Evolutionary conservation across 2,329 filamentous ascomycete species (phyloP), one percentile per base, ranked within the genome.

Genomic region (Monosporascus sp.): DNA sequence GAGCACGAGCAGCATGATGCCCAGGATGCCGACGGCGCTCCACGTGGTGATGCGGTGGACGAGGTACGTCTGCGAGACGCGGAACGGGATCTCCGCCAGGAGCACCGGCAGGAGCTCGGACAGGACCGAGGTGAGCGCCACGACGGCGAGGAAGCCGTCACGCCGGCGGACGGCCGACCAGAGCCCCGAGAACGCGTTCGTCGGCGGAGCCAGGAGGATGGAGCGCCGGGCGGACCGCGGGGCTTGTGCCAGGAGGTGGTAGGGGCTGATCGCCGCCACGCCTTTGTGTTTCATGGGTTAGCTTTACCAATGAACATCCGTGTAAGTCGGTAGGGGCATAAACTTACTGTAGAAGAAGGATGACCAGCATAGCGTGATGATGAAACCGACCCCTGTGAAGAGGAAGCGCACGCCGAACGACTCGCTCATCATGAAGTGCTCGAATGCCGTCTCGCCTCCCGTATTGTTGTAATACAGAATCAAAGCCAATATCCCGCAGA

Each of bases 401-500:
- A 76, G 57, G 37, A 74, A 73, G 9, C 67, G 62, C 3, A 72
- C 68, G 0, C 72, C 72, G 38, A 74, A 73, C 1, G 64, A 64
- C 50, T 73, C 63, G 37, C 66, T 65, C 50, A 69, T 66, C 68
- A 76, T 75, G 52, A 76, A 76, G 1, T 55, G 58, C 52, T 75
- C 72, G 37, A 76, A 76, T 4, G 60, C 55, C 1, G 68, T 69
- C 43, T 72, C 60, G 15, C 61, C 63, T 0, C 64, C 63, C 0
- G 68, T 71, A 38, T 60, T 66, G 43, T 70, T 63, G 52, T 74
- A 74, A 53, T 73, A 73, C 8, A 70, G 53, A 20, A 74, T 68
- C 6, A 74, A 44, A 6, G 60, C 57, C 35, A 72, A 53, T 15
- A 71, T 38, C 0, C 64, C 62, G 6, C 59, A 62, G 4, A 70